Conservation (phyloP, 768 basidiomycete genomes). For the Boletus subparvulus region DNA sequence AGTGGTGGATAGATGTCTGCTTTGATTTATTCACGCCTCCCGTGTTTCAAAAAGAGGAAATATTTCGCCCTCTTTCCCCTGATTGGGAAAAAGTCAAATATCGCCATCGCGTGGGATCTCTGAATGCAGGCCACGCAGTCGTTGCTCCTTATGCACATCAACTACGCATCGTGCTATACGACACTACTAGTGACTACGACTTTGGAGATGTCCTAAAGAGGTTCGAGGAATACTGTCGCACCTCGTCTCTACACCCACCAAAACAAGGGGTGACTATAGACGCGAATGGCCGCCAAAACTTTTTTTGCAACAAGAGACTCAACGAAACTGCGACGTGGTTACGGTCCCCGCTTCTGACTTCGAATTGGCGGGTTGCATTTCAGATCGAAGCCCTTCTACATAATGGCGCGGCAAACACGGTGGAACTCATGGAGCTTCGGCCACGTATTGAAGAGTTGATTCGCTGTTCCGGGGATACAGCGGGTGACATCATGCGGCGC, state of each 20-base stretch:
- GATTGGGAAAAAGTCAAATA: constrained; percentile 32
- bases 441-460: constrained; percentile 45
- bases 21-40: constrained; percentile 71
- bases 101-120: constrained; percentile 55
- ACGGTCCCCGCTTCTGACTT: constrained; percentile 37
- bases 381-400: constrained; percentile 71
- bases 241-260: constrained; percentile 44
- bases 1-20: constrained; percentile 51
- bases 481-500: constrained; percentile 50
- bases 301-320: constrained; percentile 52
- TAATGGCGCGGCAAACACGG: constrained; percentile 60
- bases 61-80: constrained; percentile 51
- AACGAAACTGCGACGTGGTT: constrained; percentile 46
- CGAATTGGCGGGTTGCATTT: constrained; percentile 65
- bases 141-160: constrained; percentile 74
- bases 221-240: constrained; percentile 55
- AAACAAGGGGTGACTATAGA: constrained; percentile 44
- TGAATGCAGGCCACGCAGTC: constrained; percentile 56
- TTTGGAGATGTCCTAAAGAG: constrained; percentile 37
- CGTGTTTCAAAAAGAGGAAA: constrained; percentile 56
- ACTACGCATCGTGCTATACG: constrained; percentile 59
- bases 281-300: constrained; percentile 43
- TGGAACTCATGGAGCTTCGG: constrained; percentile 50
- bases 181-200: constrained; percentile 41
- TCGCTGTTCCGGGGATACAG: constrained; percentile 35